A percentile compares a stretch with the other conserved stretches of the same genome.
Evolutionary conservation across 1,139 yeast species (phyloP).

Genomic region (Zygoascus meyerae): DNA sequence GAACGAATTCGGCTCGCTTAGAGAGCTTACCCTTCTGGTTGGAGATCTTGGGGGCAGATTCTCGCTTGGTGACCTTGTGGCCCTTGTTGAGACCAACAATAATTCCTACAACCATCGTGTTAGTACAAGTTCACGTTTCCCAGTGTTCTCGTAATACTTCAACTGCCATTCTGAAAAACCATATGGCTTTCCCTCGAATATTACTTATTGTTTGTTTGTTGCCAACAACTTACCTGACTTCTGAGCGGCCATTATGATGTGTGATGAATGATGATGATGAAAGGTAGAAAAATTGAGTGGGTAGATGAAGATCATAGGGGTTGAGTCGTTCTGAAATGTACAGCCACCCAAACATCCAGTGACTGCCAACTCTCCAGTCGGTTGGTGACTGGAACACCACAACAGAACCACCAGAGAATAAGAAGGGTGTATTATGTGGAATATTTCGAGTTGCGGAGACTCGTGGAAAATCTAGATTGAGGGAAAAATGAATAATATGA

Average conservation of each 20-base stretch:
- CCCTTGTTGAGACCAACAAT: slow-evolving; percentile 99
- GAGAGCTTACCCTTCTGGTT: slow-evolving; percentile 96
- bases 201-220: neutral
- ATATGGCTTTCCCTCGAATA: neutral
- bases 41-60: slow-evolving; percentile 89
- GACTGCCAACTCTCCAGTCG: no score
- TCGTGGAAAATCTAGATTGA: no score
- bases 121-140: no score
- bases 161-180: neutral
- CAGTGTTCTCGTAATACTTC: no score
- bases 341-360: neutral
- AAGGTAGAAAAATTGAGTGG: slow-evolving; percentile 11
- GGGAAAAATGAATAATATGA: no score
- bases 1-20: slow-evolving; percentile 93
- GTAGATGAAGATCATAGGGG: neutral
- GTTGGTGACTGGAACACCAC: no score
- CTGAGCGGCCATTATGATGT: slow-evolving; percentile 37
- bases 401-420: no score
- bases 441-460: no score
- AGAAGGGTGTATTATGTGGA: no score
- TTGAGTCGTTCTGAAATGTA: slow-evolving; percentile 11
- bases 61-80: slow-evolving; percentile 92
- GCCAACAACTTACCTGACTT: slow-evolving; percentile 37
- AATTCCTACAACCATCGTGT: slow-evolving; percentile 51
- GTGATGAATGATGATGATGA: slow-evolving; percentile 20